Percentiles rank a stretch among this genome's conserved stretches.
Evolutionary conservation across 225 moss, liverwort and hornwort species (phyloP).

Genomic region (Rhytidiadelphus loreus): DNA sequence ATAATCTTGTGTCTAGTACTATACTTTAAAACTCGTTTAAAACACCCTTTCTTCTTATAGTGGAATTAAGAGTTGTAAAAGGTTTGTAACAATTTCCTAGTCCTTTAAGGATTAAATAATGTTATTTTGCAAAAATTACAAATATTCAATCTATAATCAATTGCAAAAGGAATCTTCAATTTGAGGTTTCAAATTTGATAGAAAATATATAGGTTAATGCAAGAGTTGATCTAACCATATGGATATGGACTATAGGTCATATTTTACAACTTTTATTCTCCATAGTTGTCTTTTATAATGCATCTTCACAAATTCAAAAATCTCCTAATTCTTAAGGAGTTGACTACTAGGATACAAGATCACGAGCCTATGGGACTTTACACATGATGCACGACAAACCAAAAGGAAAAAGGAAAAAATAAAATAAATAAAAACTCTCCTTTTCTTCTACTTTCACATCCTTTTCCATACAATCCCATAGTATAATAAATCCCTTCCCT

Average conservation of each 20-base stretch:
- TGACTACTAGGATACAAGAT: not conserved
- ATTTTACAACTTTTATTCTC: not conserved
- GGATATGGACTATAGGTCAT: not conserved
- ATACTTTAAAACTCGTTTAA: too few relatives aligned
- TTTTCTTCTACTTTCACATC: too few relatives aligned
- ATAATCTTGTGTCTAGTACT: too few relatives aligned
- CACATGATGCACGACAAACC: not conserved
- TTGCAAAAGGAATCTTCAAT: not conserved
- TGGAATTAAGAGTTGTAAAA: too few relatives aligned
- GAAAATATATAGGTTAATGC: not conserved
- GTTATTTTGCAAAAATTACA: not conserved
- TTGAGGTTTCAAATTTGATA: not conserved
- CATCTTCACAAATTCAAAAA: not conserved
- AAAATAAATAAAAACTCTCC: too few relatives aligned
- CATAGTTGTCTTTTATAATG: not conserved
- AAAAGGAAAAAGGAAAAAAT: not conserved
- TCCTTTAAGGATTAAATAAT: not conserved
- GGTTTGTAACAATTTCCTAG: too few relatives aligned
- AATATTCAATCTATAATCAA: not conserved
- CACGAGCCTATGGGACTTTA: accelerated
- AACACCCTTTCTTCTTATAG: too few relatives aligned
- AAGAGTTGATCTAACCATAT: not conserved
- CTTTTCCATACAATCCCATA: too few relatives aligned
- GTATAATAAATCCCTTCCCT: too few relatives aligned
- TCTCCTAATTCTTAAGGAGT: accelerated